Evolutionary conservation across 768 basidiomycete genomes (phyloP).

Genomic region (Paxillus ammoniavirescens): DNA sequence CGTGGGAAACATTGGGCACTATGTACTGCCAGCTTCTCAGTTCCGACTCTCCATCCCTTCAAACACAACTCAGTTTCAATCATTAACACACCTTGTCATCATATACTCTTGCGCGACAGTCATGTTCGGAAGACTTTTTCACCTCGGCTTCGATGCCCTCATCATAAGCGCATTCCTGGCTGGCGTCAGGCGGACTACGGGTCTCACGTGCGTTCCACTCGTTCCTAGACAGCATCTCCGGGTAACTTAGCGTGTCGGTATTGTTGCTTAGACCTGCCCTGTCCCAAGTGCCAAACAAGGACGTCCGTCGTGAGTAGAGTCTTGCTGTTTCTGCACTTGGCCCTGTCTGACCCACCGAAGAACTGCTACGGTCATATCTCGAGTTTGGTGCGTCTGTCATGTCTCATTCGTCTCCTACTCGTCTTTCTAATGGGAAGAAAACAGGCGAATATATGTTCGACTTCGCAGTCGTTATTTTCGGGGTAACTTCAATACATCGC

Average conservation of each 20-base stretch:
- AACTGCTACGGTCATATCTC: constrained; percentile 72
- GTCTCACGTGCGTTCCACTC: constrained; percentile 68
- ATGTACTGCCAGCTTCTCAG: background rate
- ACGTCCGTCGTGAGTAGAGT: constrained; percentile 69
- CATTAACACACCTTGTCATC: background rate
- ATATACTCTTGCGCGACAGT: background rate
- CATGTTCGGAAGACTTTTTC: constrained; percentile 44
- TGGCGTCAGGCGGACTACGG: constrained; percentile 81
- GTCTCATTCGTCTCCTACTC: background rate
- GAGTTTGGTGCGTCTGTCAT: constrained; percentile 61
- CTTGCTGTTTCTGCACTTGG: background rate
- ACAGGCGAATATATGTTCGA: constrained; percentile 85
- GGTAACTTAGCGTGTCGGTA: background rate
- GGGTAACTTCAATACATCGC: constrained; percentile 43
- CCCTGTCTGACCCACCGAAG: constrained; percentile 35
- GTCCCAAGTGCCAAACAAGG: constrained; percentile 81
- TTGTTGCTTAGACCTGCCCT: constrained; percentile 59
- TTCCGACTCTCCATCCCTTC: background rate
- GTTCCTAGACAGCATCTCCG: background rate
- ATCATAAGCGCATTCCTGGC: constrained; percentile 81
- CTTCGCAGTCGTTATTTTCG: constrained; percentile 80
- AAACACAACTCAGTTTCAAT: background rate
- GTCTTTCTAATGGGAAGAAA: background rate
- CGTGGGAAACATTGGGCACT: constrained; percentile 17
- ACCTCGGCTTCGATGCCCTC: constrained; percentile 73